Percentiles rank a stretch among this genome's conserved stretches.
These are phyloP conservation scores for Pichia sp. DNA, from an alignment of 1,139 yeast genomes.

Conservation along the genomic window DNA sequence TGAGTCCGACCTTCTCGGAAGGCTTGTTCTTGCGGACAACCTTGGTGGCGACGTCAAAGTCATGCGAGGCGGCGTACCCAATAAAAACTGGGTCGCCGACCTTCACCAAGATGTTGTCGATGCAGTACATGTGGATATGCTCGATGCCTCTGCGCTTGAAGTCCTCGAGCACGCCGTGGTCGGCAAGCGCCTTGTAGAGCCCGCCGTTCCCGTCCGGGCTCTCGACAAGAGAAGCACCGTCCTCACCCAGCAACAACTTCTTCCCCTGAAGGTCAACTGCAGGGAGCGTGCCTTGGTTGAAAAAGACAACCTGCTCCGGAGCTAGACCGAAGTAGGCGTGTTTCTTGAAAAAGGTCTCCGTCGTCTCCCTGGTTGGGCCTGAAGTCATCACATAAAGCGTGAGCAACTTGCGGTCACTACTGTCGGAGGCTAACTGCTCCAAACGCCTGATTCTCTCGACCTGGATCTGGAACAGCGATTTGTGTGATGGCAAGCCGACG, in stretches of 20 bases:
- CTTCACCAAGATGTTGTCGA: conserved; percentile 86
- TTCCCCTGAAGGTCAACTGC: conserved; percentile 72
- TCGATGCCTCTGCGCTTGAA: conserved; percentile 65
- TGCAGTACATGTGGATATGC: conserved; percentile 95
- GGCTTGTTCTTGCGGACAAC: conserved; percentile 93
- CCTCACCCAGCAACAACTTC: conserved; percentile 56
- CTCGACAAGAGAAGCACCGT: conserved; percentile 56
- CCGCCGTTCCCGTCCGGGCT: conserved; percentile 99
- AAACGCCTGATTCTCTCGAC: conserved; percentile 75
- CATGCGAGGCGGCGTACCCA: conserved; percentile 71
- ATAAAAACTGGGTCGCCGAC: conserved; percentile 93
- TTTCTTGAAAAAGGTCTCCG: conserved; percentile 64
- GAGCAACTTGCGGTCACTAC: conserved; percentile 31
- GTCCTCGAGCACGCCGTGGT: conserved; percentile 64
- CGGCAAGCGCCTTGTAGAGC: conserved; percentile 74
- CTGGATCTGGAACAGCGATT: conserved; percentile 86
- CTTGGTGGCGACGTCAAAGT: conserved; percentile 81
- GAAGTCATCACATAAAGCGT: conserved; percentile 97
- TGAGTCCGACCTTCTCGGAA: conserved; percentile 83
- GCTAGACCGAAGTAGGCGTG: conserved; percentile 69
- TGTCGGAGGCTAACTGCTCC: conserved; percentile 41
- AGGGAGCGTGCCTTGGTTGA: conserved; percentile 94
- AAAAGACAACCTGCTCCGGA: conserved; percentile 60
- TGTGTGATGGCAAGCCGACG: conserved; percentile 77
- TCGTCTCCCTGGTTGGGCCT: conserved; percentile 74